phyloP scores from a whole-genome alignment of 2,329 filamentous ascomycete species.

The Pseudogymnoascus sp. region DNA sequence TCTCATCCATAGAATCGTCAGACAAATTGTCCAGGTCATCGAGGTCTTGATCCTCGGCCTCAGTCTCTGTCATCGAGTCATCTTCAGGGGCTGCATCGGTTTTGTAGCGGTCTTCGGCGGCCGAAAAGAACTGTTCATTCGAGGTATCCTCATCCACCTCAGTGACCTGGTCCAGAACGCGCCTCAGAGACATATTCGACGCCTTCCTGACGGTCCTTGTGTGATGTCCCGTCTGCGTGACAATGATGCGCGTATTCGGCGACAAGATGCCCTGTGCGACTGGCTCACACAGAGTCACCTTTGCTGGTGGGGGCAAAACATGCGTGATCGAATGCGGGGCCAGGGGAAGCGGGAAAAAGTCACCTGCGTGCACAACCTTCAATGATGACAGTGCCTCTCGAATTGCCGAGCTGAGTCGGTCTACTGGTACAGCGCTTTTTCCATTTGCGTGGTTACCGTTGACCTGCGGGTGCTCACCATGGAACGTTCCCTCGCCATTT shows the following conservation, averaged over 20 bases:
- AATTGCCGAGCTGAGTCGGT: conserved; percentile 58
- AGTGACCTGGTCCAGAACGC: conserved; percentile 50
- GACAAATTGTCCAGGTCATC: conserved; percentile 71
- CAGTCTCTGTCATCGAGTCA: conserved; percentile 52
- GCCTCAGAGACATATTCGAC: conserved; percentile 40
- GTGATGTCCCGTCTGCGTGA: conserved; percentile 58
- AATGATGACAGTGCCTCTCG: conserved; percentile 67
- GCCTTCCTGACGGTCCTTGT: conserved; percentile 44
- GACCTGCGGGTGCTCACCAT: conserved; percentile 50
- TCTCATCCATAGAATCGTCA: conserved; percentile 85
- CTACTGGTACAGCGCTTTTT: conserved; percentile 38
- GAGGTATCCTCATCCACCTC: conserved; percentile 72
- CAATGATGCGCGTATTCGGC: conserved; percentile 73
- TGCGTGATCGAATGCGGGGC: conserved; percentile 83
- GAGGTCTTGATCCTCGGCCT: conserved; percentile 52
- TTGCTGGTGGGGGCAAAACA: conserved; percentile 73
- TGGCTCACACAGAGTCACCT: conserved; percentile 88
- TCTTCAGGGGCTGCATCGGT: conserved; percentile 48
- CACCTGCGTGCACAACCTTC: conserved; percentile 74
- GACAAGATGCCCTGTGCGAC: conserved; percentile 80
- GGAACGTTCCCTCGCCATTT: conserved; percentile 76
- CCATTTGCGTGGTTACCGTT: conserved; percentile 34
- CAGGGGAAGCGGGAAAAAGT: conserved; percentile 70
- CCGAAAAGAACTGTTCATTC: conserved; percentile 89
- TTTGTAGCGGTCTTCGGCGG: conserved; percentile 69